These are phyloP conservation scores for Actinidia arguta DNA, from an alignment of 179 eudicot species.

Conservation along the genomic window DNA sequence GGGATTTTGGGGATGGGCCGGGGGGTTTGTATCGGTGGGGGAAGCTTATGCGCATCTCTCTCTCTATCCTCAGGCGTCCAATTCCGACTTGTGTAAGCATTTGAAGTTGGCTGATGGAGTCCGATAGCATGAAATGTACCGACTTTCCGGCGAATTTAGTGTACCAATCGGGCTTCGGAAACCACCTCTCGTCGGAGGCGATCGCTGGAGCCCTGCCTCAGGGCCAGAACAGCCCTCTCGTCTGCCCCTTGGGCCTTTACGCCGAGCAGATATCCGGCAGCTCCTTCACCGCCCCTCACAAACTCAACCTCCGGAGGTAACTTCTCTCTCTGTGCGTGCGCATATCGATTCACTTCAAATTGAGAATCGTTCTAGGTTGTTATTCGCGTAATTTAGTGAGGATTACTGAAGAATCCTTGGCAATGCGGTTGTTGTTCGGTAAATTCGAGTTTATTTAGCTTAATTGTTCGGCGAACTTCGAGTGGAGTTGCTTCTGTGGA, in stretches of 20 bases:
- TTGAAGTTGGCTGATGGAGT: constrained; percentile 21
- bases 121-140: not conserved
- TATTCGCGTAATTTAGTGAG: not conserved
- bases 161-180: constrained; percentile 83
- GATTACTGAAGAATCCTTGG: not conserved
- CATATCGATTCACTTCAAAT: no score
- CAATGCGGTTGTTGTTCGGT: not conserved
- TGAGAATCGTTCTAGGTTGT: not conserved
- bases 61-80: no score
- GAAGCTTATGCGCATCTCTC: no score
- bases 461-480: not conserved
- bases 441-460: not conserved
- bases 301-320: constrained; percentile 85
- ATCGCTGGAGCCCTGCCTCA: constrained; percentile 81
- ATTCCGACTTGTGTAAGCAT: no score
- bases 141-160: constrained; percentile 43
- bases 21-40: no score
- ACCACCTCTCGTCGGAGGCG: constrained; percentile 90
- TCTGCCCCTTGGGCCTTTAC: constrained; percentile 88
- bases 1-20: no score
- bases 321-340: not conserved
- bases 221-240: constrained; percentile 85
- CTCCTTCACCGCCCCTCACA: constrained; percentile 93
- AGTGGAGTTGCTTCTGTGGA: not conserved
- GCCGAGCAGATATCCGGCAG: constrained; percentile 99